phyloP scores from a whole-genome alignment of 768 basidiomycete species.

The Royoungia palumana region DNA sequence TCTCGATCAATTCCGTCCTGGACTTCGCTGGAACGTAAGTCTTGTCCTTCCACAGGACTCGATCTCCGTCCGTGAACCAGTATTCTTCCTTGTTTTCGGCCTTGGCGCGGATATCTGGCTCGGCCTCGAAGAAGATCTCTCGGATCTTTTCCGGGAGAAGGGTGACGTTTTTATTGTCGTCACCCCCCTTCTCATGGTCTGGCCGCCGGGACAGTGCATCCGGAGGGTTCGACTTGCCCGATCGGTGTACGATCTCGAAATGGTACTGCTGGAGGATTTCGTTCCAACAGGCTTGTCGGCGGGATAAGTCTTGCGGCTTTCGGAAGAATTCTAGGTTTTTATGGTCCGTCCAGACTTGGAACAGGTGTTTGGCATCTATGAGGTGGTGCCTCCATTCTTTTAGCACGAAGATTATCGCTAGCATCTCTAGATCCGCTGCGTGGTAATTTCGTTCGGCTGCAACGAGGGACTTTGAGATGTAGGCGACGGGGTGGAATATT shows the following conservation, averaged over 20 bases:
- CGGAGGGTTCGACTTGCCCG: background rate
- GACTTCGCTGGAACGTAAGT: no score
- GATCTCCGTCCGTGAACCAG: no score
- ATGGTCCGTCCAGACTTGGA: conserved; percentile 33
- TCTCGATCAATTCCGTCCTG: no score
- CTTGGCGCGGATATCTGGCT: no score
- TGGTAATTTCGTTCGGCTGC: background rate
- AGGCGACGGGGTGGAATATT: background rate
- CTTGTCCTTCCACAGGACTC: no score
- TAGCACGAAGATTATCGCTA: background rate
- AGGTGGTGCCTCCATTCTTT: background rate
- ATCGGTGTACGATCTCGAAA: background rate
- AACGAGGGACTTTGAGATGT: background rate
- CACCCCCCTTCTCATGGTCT: background rate
- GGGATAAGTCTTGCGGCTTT: conserved; percentile 35
- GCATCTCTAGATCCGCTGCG: background rate
- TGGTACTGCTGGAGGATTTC: background rate
- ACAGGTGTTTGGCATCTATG: background rate
- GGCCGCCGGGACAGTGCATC: background rate
- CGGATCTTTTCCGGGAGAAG: no score
- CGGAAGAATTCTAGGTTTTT: conserved; percentile 44
- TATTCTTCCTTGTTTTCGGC: no score
- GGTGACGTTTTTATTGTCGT: no score
- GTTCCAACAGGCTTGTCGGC: conserved; percentile 32
- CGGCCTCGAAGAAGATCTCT: no score